Evolutionary conservation across 148 eudicot genomes (phyloP), one percentile per base, ranked within the genome.

Genomic region (Agrostemma githago): DNA sequence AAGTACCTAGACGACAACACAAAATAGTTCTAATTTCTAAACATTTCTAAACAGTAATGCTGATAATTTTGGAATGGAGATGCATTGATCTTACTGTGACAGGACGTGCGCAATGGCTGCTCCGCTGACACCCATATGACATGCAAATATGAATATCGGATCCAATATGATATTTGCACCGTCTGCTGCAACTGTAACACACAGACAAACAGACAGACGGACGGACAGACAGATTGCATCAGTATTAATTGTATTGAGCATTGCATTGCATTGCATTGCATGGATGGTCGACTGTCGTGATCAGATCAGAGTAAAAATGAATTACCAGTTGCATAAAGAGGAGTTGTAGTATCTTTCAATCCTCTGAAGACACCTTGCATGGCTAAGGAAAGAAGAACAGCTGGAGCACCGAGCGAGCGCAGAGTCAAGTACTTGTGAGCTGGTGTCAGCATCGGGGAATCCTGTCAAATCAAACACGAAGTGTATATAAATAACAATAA

Each of bases 291-390:
- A 26, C 34, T 26, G 34, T 26, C 34, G 34, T 26, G 34, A 26
- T 26, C 34, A 26, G 34, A 26, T 26, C 34, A 26, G 34, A 26
- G 34, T 26, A 40, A 19, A n/a, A 44, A 34, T 1, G 57, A 8
- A 62, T 75, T 85, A 92, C 98, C 88, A 41, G 98, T 92, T 20
- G 98, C 99, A 75, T 90, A 95, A 40, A 95, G 82, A 64, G 99
- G 99, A 76, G 98, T 95, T 88, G 66, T 92, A 14, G 99, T 95
- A 79, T 95, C 97, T 82, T 92, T 95, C 60, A 95, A 85, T 58
- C 99, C 98, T 65, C 97, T 88, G 81, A 95, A 95, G 53, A 95
- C 83, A 5, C 99, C 99, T 90, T 95, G 99, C 96, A 92, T 95
- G 62, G 99, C 97, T 68, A 95, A 61, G 46, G 99, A 95, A 67